Evolutionary conservation across 1,284 basidiomycete genomes (phyloP).

Genomic region (Trichosporon faecale): DNA sequence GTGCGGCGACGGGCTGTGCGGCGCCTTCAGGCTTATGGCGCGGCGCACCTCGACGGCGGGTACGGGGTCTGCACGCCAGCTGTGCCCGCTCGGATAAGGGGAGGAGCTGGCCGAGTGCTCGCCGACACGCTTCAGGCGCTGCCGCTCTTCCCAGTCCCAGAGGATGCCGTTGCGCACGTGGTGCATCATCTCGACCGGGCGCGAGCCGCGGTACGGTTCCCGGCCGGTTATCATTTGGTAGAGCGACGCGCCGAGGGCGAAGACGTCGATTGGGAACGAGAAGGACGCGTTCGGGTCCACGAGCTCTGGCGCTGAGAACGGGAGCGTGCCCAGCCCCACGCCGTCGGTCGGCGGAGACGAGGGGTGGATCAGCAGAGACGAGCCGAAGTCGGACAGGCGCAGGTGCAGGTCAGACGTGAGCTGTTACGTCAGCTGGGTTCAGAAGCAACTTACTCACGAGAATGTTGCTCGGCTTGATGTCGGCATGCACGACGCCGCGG

Average conservation of each 20-base stretch:
- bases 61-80: not conserved
- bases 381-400: constrained; percentile 55
- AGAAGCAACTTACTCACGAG: constrained; percentile 32
- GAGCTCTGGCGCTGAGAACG: constrained; percentile 57
- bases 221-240: constrained; percentile 53
- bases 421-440: constrained; percentile 23
- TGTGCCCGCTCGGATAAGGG: not conserved
- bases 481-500: constrained; percentile 54
- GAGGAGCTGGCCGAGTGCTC: not conserved
- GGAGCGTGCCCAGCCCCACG: constrained; percentile 55
- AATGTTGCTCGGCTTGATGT: constrained; percentile 53
- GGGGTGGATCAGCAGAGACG: constrained; percentile 52
- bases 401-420: constrained; percentile 49
- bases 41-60: not conserved
- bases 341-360: constrained; percentile 51
- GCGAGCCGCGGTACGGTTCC: constrained; percentile 53
- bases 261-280: constrained; percentile 55
- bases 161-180: constrained; percentile 53
- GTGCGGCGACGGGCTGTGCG: constrained; percentile 27
- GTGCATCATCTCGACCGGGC: constrained; percentile 54
- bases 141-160: constrained; percentile 54
- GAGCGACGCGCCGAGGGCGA: constrained; percentile 55
- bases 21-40: not conserved
- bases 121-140: constrained; percentile 21
- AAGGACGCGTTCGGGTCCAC: constrained; percentile 50